Base-by-base conservation (phyloP, 176 grass and related monocot species). In the Zoysia japonica region DNA sequence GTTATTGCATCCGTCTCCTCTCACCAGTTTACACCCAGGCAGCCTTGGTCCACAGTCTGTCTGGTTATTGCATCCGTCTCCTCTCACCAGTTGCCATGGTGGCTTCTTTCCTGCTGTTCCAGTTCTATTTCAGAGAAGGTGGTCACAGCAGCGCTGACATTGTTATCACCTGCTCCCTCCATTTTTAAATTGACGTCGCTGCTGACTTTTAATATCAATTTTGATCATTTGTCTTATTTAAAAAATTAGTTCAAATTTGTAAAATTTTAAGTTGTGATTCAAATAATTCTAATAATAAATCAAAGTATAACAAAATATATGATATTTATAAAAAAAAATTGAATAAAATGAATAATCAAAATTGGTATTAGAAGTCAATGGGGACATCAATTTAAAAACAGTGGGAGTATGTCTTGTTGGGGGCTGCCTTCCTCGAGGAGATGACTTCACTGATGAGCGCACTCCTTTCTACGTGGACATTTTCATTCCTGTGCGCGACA, bases 1-100 rank as follows among this genome's bases (percentile, higher is more conserved):
- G n/a, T n/a, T n/a, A n/a, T n/a, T n/a, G n/a, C n/a, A n/a, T n/a
- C n/a, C n/a, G n/a, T n/a, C n/a, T n/a, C n/a, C n/a, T n/a, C n/a
- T n/a, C n/a, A n/a, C n/a, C n/a, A n/a, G n/a, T n/a, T n/a, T 80
- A 91, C 72, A 91, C 85, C 63, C 88, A 91, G 56, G 75, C 81
- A 0, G 11, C 43, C 1, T 35, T 77, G 5, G 10, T 82, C 35
- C 72, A 85, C 66, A 77, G 46, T 7, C 0, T 48, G 17, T 17
- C 11, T 17, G 85, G 89, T 47, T 70, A 68, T 38, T 53, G 67
- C 37, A 43, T 91, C 13, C 81, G 66, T 9, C 2, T 50, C 0
- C 1, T 63, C 20, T 76, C 74, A 0, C 44, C 59, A 0, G 7
- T 63, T 13, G 13, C 44, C 4, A 7, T 61, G 20, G 13, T 15